phyloP scores from a whole-genome alignment of 176 grass and related monocot genomes.

The Avena sativa region DNA sequence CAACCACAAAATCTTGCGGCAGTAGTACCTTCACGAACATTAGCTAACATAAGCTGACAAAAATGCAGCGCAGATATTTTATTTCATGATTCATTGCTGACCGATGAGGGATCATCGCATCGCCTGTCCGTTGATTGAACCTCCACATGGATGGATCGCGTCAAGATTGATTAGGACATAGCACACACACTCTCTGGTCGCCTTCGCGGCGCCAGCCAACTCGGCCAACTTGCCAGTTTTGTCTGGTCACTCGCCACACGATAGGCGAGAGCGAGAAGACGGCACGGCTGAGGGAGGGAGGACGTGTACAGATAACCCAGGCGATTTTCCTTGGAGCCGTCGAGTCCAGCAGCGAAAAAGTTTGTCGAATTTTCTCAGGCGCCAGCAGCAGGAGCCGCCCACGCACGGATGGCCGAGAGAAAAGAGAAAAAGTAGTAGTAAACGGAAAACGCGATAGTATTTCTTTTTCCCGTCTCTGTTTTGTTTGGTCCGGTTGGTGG shows the following conservation, averaged over 20 bases:
- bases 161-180: background rate
- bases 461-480: background rate
- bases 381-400: background rate
- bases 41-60: background rate
- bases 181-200: background rate
- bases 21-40: background rate
- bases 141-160: background rate
- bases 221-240: background rate
- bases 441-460: background rate
- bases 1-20: background rate
- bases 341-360: background rate
- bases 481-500: slow-evolving; percentile 30
- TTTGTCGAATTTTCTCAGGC: background rate
- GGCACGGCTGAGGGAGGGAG: background rate
- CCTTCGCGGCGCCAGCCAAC: background rate
- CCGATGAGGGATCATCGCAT: background rate
- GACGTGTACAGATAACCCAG: background rate
- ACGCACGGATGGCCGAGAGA: background rate
- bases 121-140: background rate
- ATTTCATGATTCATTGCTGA: background rate
- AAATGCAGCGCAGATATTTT: background rate
- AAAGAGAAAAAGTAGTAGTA: background rate
- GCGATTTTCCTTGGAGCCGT: background rate
- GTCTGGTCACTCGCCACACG: background rate
- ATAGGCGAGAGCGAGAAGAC: background rate